Percentiles rank a stretch among this genome's conserved stretches.
Conservation (phyloP, 257 asterid genomes). For the Osmanthus fragrans region DNA sequence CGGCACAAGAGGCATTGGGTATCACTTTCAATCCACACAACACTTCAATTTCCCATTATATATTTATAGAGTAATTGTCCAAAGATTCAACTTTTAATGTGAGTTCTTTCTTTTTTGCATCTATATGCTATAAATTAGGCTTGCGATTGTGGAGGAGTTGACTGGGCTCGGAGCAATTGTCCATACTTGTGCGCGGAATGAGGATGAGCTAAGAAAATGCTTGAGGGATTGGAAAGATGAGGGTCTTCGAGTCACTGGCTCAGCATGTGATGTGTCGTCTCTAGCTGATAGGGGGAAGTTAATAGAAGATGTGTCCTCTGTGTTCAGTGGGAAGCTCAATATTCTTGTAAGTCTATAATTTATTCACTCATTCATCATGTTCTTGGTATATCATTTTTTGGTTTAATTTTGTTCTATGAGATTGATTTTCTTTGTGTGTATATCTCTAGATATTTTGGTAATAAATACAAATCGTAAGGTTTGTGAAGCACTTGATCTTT, state of each 20-base stretch:
- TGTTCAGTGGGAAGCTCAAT: constrained; percentile 56
- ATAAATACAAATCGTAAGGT: background rate
- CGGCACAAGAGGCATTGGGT: constrained; percentile 70
- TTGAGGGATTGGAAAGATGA: constrained; percentile 52
- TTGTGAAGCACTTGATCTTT: background rate
- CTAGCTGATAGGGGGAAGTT: constrained; percentile 45
- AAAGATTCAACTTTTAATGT: background rate
- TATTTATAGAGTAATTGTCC: background rate
- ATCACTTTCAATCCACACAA: background rate
- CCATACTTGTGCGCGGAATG: constrained; percentile 59
- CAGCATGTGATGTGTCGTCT: constrained; percentile 59
- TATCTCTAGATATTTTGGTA: background rate
- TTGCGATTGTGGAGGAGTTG: constrained; percentile 69
- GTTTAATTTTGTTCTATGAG: background rate
- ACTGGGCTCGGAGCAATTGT: constrained; percentile 62
- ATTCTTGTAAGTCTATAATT: constrained; percentile 49
- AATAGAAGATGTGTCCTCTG: constrained; percentile 37
- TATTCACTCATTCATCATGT: background rate
- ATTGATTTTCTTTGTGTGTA: background rate
- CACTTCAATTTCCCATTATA: background rate
- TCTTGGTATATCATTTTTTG: background rate
- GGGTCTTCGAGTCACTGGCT: constrained; percentile 52
- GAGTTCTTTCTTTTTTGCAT: constrained; percentile 14
- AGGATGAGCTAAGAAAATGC: constrained; percentile 49
- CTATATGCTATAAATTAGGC: constrained; percentile 28